Base-by-base conservation (phyloP, 805 yeast genomes). In the Alloascoidea africana region DNA sequence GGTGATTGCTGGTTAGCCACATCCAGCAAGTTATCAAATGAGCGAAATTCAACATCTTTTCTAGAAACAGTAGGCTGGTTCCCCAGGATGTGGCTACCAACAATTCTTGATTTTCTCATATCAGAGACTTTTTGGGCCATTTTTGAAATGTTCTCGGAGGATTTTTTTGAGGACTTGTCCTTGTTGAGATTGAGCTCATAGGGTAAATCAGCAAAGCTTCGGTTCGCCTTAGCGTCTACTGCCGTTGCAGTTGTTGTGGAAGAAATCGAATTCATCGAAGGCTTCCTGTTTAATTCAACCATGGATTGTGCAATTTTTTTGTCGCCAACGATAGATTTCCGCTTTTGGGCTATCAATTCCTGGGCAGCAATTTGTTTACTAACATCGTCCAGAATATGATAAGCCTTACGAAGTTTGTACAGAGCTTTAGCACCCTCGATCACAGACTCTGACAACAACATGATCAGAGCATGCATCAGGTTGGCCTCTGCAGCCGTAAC, bases 401-500 rank as follows among this genome's bases (percentile, higher is more conserved):
- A 89, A 1, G 97, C 95, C 49, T 80, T 73, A 44, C 96, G 68
- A 41, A 89, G 65, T 58, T 85, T 86, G 54, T 78, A 70, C 43
- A 91, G 60, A 1, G 96, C 96, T 60, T 84, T 87, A 6, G 94
- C 94, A 48, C 85, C 72, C 52, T 89, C 96, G 44, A 89, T 68
- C 61, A 84, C 69, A 52, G 85, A 77, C 55, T 89, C 98, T 44
- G 86, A 79, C 44, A 91, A 63, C 36, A 89, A 64, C 87, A 89
- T 81, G 35, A 87, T 66, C 44, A 89, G 65, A 0, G 97, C 96
- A 52, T 81, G 79, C 56, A 89, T 59, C 34, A 89, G 60, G 37
- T 86, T 81, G 18, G 93, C 71, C 54, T 89, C 97, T 0, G 96
- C 93, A 49, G 77, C 73, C 0, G 94, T 86, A 33, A 89, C 86